Evolutionary conservation across 257 asterid species (phyloP), one percentile per base, ranked within the genome.

Genomic region (Cynanchum wilfordii): DNA sequence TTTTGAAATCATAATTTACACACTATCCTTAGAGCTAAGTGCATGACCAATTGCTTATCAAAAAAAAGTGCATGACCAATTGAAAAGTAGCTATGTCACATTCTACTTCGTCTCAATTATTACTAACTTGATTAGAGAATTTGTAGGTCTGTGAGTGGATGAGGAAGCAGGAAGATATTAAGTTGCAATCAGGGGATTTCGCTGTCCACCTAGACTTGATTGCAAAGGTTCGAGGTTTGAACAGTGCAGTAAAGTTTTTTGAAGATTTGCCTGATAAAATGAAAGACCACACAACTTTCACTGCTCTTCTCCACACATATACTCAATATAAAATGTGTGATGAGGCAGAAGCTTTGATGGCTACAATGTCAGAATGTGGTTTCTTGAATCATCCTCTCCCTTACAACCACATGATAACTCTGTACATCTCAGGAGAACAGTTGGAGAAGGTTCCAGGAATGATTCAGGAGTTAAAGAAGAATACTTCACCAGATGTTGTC

Each of bases 71-170:
- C 36, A 1, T 7, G 25, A 62, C 9, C 15, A 62, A 62, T 17
- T 62, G 47, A 30, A 15, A 64, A 36, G 27, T 19, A 64, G 24
- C 36, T 40, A 13, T 33, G 8, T 50, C 4, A 9, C 40, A 16
- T 63, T 33, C 20, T 63, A 17, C 25, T 16, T 33, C 2, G 33
- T 63, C 47, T 63, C 15, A 30, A 30, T 0, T 16, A 2, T 36
- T 6, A 1, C 68, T 17, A 20, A 36, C n/a, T 63, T 64, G 27
- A 30, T 64, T 64, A 9, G 69, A 51, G 16, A 27, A 68, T 73
- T 65, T 79, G 74, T 75, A 94, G 99, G 84, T 95, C 30, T 95
- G 96, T 78, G 98, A 92, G 84, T 95, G 98, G 97, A 92, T 92
- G 99, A 82, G 71, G 83, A 68, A 73, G 13, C 99, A 90, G 76